Percentiles rank a stretch among this genome's conserved stretches.
These are phyloP conservation scores for Ceratobasidium sp. DNA, from an alignment of 1,284 basidiomycete genomes.

Conservation along the genomic window DNA sequence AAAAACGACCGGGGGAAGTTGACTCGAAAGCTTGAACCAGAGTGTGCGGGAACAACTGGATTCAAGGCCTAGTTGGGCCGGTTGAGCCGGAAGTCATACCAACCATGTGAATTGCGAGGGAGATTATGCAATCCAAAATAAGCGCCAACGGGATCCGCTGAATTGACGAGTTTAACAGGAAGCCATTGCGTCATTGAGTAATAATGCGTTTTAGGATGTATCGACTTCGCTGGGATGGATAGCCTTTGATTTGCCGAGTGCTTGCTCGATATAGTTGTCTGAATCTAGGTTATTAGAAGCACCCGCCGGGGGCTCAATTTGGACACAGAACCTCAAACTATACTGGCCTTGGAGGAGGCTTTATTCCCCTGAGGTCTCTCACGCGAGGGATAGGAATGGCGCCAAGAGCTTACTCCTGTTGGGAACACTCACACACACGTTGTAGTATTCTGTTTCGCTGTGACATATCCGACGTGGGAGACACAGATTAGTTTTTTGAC, in stretches of 20 bases:
- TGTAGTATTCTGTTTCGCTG: neutral
- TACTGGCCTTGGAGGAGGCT: no score
- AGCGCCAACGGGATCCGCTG: neutral
- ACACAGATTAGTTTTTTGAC: slow-evolving; percentile 4
- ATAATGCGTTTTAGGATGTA: neutral
- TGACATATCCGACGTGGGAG: slow-evolving; percentile 6
- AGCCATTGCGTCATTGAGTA: no score
- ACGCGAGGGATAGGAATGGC: neutral
- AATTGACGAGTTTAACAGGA: neutral
- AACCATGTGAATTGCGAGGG: slow-evolving; percentile 10
- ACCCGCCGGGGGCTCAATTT: neutral
- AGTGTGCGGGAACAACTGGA: neutral
- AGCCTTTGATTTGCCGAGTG: neutral
- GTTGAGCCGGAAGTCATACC: slow-evolving; percentile 7
- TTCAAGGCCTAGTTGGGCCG: slow-evolving; percentile 13
- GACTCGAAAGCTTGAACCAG: neutral
- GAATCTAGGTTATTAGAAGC: neutral
- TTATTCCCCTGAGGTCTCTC: no score
- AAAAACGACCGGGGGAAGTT: neutral
- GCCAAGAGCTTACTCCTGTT: neutral
- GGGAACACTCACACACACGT: neutral
- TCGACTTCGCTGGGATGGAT: neutral
- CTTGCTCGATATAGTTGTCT: neutral
- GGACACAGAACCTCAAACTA: no score
- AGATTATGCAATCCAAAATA: neutral